Evolutionary conservation across 176 grass and related monocot genomes (phyloP).

Genomic region (Phoenix roebelenii): DNA sequence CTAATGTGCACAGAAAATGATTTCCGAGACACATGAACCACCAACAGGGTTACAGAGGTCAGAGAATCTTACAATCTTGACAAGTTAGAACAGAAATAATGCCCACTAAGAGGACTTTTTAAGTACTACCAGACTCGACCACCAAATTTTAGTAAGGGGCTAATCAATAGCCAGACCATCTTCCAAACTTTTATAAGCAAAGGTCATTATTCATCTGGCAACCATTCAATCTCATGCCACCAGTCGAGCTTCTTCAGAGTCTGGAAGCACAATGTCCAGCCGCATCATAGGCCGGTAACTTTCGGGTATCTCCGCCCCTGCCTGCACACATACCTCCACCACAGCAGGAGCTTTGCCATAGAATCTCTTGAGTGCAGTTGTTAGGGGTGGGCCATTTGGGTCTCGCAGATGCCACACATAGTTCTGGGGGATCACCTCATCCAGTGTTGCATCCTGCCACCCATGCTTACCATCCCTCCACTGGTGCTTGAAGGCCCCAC

Average conservation of each 20-base stretch:
- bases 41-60: too few species aligned
- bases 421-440: slow-evolving; percentile 77
- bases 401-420: slow-evolving; percentile 78
- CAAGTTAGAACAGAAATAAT: too few species aligned
- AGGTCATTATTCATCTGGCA: too few species aligned
- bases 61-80: too few species aligned
- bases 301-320: slow-evolving; percentile 63
- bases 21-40: too few species aligned
- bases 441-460: slow-evolving; percentile 75
- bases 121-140: too few species aligned
- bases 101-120: too few species aligned
- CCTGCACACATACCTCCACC: slow-evolving; percentile 84
- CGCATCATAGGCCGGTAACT: slow-evolving; percentile 72
- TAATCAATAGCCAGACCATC: too few species aligned
- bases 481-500: slow-evolving; percentile 93
- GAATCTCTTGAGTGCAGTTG: slow-evolving; percentile 49
- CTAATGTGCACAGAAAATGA: too few species aligned
- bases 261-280: slow-evolving; percentile 68
- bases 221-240: slow-evolving; percentile 29
- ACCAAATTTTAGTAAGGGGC: too few species aligned
- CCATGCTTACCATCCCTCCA: slow-evolving; percentile 89
- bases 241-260: slow-evolving; percentile 47
- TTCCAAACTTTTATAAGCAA: too few species aligned
- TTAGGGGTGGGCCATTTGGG: slow-evolving; percentile 41
- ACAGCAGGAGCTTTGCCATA: slow-evolving; percentile 78